These are phyloP conservation scores for Starmera dryadoides DNA, from an alignment of 805 yeast genomes.

Conservation along the genomic window DNA sequence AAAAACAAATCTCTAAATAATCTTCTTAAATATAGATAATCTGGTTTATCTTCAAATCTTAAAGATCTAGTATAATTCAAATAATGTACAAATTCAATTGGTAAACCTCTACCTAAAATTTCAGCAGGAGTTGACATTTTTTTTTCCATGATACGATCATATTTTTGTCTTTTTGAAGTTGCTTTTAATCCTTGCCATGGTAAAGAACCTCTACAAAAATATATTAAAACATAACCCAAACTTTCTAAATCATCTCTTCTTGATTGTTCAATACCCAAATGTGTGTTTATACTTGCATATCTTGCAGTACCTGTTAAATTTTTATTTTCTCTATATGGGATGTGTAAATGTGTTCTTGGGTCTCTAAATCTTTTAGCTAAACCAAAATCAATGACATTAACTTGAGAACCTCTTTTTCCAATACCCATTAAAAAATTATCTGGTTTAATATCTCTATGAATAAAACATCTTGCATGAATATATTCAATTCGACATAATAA, in stretches of 20 bases:
- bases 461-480: constrained; percentile 92
- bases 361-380: constrained; percentile 92
- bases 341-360: constrained; percentile 88
- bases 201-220: constrained; percentile 89
- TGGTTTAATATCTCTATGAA: constrained; percentile 94
- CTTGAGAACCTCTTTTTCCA: constrained; percentile 90
- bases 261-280: constrained; percentile 92
- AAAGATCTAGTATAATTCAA: constrained; percentile 84
- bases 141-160: constrained; percentile 92
- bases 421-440: constrained; percentile 89
- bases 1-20: constrained; percentile 84
- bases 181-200: constrained; percentile 99
- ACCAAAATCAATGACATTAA: constrained; percentile 94
- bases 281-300: constrained; percentile 92
- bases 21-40: constrained; percentile 81
- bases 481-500: constrained; percentile 90
- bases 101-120: constrained; percentile 83
- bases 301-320: constrained; percentile 97
- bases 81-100: constrained; percentile 79
- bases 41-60: constrained; percentile 95
- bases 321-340: constrained; percentile 94
- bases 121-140: constrained; percentile 87
- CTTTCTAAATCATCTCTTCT: constrained; percentile 96
- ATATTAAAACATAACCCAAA: constrained; percentile 88
- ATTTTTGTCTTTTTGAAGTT: constrained; percentile 92